A percentile compares a stretch with the other conserved stretches of the same genome.
Evolutionary conservation across 768 basidiomycete genomes (phyloP).

Genomic region (Hygrocybe coccinea): DNA sequence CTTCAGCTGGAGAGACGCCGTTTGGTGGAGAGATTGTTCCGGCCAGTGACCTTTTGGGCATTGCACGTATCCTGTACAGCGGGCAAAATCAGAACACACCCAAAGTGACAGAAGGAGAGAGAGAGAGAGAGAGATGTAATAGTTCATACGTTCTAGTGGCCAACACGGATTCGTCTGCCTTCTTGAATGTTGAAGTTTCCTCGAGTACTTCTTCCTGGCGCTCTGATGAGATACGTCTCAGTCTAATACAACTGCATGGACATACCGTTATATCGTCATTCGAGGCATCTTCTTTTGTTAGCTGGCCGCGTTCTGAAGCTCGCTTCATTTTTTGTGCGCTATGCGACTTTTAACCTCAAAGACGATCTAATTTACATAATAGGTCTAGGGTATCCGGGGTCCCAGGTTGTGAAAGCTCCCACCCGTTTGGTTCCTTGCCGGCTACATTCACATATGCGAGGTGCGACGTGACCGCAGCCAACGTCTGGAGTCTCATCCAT

Average conservation of each 20-base stretch:
- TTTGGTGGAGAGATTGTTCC: conserved; percentile 18
- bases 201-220: conserved; percentile 38
- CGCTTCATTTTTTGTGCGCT: not conserved
- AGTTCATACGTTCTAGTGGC: conserved; percentile 52
- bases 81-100: conserved; percentile 10
- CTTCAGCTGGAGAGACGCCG: conserved; percentile 10
- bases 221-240: not conserved
- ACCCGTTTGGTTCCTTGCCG: not conserved
- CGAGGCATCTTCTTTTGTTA: conserved; percentile 51
- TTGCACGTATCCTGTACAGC: conserved; percentile 51
- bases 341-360: too few relatives aligned
- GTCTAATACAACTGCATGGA: conserved; percentile 14
- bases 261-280: conserved; percentile 39
- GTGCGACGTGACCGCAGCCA: not conserved
- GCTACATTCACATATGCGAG: not conserved
- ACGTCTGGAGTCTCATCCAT: conserved; percentile 24
- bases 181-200: conserved; percentile 43
- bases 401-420: too few relatives aligned
- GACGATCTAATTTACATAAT: too few relatives aligned
- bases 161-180: conserved; percentile 55
- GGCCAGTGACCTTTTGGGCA: conserved; percentile 48
- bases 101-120: not conserved
- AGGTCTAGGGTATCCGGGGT: not conserved
- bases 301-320: conserved; percentile 34
- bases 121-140: not conserved